phyloP scores from a whole-genome alignment of 305 asterid species.

The Fraxinus velutina region DNA sequence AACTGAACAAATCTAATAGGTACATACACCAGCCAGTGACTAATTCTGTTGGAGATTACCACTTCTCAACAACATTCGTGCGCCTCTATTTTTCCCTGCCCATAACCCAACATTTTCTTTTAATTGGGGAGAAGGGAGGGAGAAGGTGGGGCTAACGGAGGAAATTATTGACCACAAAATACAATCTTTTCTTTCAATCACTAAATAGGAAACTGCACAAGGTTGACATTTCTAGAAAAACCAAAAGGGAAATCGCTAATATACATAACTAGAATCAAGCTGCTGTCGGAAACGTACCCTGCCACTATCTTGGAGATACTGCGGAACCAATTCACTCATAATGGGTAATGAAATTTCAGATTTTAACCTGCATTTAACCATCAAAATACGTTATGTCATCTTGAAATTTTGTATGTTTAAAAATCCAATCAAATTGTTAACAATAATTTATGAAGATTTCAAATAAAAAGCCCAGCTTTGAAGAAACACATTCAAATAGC shows the following conservation, averaged over 20 bases:
- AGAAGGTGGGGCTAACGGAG: background rate
- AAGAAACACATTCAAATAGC: conserved; percentile 15
- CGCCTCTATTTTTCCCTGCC: background rate
- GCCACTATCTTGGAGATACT: conserved; percentile 90
- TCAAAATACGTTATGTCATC: conserved; percentile 20
- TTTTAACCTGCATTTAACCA: conserved; percentile 61
- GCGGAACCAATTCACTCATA: conserved; percentile 86
- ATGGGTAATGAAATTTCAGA: conserved; percentile 85
- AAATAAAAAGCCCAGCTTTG: background rate
- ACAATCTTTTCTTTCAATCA: conserved; percentile 2
- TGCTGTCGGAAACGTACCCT: conserved; percentile 50
- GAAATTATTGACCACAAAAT: conserved; percentile 12
- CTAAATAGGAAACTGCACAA: conserved; percentile 16
- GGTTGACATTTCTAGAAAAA: background rate
- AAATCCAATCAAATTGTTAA: background rate
- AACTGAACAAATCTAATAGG: background rate
- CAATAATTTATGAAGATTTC: conserved; percentile 1
- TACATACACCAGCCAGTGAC: background rate
- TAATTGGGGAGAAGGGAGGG: background rate
- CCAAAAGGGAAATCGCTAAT: conserved; percentile 13
- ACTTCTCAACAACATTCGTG: background rate
- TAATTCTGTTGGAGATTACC: background rate
- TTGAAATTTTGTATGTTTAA: background rate
- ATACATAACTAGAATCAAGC: conserved; percentile 16
- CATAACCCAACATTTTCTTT: background rate